Conservation (phyloP, 1,139 yeast species). For the Protomyces gravidus region DNA sequence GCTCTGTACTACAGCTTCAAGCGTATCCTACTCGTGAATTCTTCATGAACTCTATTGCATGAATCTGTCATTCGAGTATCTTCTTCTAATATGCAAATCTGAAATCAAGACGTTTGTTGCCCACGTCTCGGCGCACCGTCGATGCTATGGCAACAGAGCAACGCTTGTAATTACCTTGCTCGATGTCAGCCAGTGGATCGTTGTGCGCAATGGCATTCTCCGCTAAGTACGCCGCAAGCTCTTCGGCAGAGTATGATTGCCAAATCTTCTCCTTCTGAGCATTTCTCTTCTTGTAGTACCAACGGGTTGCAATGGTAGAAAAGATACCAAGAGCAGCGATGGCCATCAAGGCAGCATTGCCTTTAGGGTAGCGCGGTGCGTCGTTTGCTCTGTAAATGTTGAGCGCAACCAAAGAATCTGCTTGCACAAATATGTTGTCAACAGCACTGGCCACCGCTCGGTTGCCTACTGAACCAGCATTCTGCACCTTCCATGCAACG, state of each 20-base stretch:
- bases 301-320: constrained; percentile 33
- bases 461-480: constrained; percentile 44
- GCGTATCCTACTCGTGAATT: no score
- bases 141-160: not conserved
- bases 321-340: constrained; percentile 40
- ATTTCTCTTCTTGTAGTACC: constrained; percentile 51
- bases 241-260: constrained; percentile 49
- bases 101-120: constrained; percentile 57
- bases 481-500: constrained; percentile 17
- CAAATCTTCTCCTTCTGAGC: constrained; percentile 47
- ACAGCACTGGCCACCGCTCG: constrained; percentile 60
- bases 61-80: constrained; percentile 34
- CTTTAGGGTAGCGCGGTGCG: constrained; percentile 52
- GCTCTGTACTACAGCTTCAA: no score
- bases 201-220: constrained; percentile 39
- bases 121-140: constrained; percentile 42
- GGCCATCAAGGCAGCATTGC: constrained; percentile 49
- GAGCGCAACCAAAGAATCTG: constrained; percentile 50
- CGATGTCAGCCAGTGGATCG: not conserved
- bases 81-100: constrained; percentile 40
- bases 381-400: constrained; percentile 57
- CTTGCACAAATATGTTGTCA: constrained; percentile 59
- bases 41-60: not conserved
- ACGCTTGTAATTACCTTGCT: not conserved
- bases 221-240: constrained; percentile 47